phyloP scores from a whole-genome alignment of 2,329 filamentous ascomycete species.

The Alternaria gaisen region DNA sequence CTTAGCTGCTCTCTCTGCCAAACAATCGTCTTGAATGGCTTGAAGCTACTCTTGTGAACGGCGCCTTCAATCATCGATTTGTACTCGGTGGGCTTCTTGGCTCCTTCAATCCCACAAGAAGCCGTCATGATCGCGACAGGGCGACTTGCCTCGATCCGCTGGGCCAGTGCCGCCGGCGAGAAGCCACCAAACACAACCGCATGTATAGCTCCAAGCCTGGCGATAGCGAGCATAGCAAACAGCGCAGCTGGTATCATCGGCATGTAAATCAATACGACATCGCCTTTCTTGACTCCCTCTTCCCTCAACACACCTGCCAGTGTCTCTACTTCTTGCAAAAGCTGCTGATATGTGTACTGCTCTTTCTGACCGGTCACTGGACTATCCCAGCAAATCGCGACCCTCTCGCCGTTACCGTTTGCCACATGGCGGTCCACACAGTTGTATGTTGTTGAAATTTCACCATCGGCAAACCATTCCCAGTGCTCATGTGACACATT shows the following conservation, averaged over 20 bases:
- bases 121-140: constrained; percentile 84
- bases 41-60: constrained; percentile 71
- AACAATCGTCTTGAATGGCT: constrained; percentile 76
- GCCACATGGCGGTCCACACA: constrained; percentile 89
- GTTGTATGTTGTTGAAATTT: constrained; percentile 92
- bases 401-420: constrained; percentile 72
- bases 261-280: constrained; percentile 94
- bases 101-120: constrained; percentile 89
- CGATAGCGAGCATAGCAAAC: constrained; percentile 84
- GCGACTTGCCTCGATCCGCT: constrained; percentile 84
- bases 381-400: constrained; percentile 87
- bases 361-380: constrained; percentile 79
- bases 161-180: constrained; percentile 79
- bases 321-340: constrained; percentile 81
- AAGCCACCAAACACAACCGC: constrained; percentile 95
- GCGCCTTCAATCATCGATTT: constrained; percentile 77
- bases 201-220: constrained; percentile 85
- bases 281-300: constrained; percentile 81
- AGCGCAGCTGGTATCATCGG: constrained; percentile 92
- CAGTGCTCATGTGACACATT: constrained; percentile 76
- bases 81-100: constrained; percentile 82
- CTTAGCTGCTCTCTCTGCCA: constrained; percentile 83
- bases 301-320: constrained; percentile 83
- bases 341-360: constrained; percentile 75
- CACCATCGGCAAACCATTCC: constrained; percentile 89